Conservation (phyloP, 1,139 yeast species). For the Tardiomyces depauwii region DNA sequence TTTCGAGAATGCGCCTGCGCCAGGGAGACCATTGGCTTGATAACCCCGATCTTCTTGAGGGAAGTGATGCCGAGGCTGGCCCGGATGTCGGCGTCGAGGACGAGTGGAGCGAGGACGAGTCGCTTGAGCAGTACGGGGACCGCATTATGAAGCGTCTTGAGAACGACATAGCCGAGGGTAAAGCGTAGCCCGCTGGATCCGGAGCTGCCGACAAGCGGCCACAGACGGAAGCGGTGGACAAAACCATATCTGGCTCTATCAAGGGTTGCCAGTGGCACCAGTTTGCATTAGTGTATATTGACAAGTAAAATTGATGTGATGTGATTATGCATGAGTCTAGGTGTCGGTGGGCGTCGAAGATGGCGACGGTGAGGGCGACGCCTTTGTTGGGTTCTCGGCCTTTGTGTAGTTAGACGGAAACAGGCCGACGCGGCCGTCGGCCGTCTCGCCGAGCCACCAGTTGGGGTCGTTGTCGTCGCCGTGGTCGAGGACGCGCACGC, state of each 20-base stretch:
- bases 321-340: too few relatives aligned
- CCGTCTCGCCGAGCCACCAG: slow-evolving; percentile 54
- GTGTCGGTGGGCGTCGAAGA: too few relatives aligned
- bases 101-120: slow-evolving; percentile 17
- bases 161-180: background rate
- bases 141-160: slow-evolving; percentile 11
- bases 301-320: background rate
- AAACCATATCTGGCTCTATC: too few relatives aligned
- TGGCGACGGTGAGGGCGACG: too few relatives aligned
- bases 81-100: background rate
- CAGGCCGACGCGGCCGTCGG: slow-evolving; percentile 35
- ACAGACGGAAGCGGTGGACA: too few relatives aligned
- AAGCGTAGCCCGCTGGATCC: background rate
- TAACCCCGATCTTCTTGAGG: background rate
- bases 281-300: background rate
- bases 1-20: background rate
- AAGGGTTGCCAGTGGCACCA: too few relatives aligned
- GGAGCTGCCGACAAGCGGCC: too few relatives aligned
- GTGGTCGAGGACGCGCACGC: slow-evolving; percentile 33
- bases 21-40: background rate
- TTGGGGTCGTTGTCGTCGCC: slow-evolving; percentile 29
- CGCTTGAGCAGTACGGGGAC: slow-evolving; percentile 18
- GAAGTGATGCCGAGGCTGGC: background rate
- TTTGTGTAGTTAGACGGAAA: slow-evolving; percentile 48
- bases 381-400: slow-evolving; percentile 3